Evolutionary conservation across 257 asterid genomes (phyloP).

Genomic region (Solanum medicagineum): DNA sequence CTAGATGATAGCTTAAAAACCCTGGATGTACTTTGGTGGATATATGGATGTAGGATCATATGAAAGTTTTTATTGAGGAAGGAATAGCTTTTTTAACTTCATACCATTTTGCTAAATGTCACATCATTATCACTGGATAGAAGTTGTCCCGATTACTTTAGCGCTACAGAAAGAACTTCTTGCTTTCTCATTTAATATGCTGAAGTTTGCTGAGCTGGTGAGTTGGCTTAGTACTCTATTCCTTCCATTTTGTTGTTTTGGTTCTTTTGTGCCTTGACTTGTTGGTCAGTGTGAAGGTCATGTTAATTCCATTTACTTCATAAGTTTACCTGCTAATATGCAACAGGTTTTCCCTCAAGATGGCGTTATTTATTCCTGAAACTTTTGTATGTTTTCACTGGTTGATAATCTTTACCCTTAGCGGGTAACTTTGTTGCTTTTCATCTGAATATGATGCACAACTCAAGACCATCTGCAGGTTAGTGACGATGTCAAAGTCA

Average conservation of each 20-base stretch:
- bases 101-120: not conserved
- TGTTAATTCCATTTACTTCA: not conserved
- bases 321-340: not conserved
- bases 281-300: not conserved
- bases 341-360: not conserved
- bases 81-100: not conserved
- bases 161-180: not conserved
- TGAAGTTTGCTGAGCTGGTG: not conserved
- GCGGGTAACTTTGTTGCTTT: not conserved
- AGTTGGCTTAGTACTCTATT: not conserved
- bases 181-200: not conserved
- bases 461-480: constrained; percentile 44
- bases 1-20: not conserved
- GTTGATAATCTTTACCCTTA: not conserved
- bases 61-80: not conserved
- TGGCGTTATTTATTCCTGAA: not conserved
- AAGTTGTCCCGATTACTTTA: not conserved
- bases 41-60: not conserved
- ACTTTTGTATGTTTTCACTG: not conserved
- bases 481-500: constrained; percentile 54
- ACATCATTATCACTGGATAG: not conserved
- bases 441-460: not conserved
- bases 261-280: not conserved
- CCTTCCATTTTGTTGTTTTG: not conserved
- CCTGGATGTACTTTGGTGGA: not conserved